Evolutionary conservation across 2,329 filamentous ascomycete genomes (phyloP), one percentile per base, ranked within the genome.

Genomic region (Fusarium equiseti): DNA sequence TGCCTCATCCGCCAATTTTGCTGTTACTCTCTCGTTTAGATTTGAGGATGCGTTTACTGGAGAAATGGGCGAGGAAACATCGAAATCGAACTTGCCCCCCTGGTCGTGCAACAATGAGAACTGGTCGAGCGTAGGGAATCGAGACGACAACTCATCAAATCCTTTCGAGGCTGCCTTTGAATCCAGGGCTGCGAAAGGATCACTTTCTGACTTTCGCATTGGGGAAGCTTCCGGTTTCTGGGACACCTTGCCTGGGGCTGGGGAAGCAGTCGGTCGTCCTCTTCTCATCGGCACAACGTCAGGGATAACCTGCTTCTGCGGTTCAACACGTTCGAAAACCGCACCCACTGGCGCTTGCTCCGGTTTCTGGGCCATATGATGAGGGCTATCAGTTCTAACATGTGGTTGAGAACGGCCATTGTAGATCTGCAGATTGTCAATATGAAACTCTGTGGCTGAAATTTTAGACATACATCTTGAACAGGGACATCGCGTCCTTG

Each of bases 281-380:
- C 96, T 88, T 66, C 96, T 89, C 96, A 98, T 98, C 1, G 95
- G 96, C 40, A 92, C 90, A 67, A 99, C 94, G 26, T 98, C 94
- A 11, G 96, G 96, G 58, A 98, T 90, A 11, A 87, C 84, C 72
- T 91, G 89, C 57, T 92, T 88, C 72, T 92, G 88, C 59, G 92
- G 89, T 27, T 89, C 83, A 4, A 91, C 90, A n/a, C 92, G 90
- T 8, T 93, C 89, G 75, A 95, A 95, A 18, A 94, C 90, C 13
- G 95, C 91, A 11, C 95, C 94, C 32, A 97, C 85, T 8, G 91
- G 88, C 31, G 88, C 83, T 20, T 88, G 81, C 50, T 84, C 79
- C 45, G 84, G 77, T 61, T 87, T 84, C 9, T 84, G 81, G 10
- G 89, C 86, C 22, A 86, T 80, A 16, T 86, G 78, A 16, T 90